Conservation (phyloP, 2,329 filamentous ascomycete species). For the Fusarium graminum region DNA sequence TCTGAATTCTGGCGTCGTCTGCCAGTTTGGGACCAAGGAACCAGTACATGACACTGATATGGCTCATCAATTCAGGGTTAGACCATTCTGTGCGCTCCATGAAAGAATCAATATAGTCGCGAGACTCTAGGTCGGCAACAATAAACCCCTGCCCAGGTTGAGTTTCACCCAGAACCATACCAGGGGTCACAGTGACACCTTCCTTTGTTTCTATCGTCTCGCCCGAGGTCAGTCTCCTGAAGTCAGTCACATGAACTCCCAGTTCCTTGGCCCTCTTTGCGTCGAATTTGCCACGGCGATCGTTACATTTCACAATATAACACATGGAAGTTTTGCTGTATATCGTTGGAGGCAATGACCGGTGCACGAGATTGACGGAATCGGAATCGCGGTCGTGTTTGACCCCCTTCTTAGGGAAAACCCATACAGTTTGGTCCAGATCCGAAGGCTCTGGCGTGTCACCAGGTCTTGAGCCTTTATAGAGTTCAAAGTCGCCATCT, state of each 20-base stretch:
- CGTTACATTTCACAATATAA: slow-evolving; percentile 85
- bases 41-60: slow-evolving; percentile 82
- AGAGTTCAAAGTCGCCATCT: slow-evolving; percentile 75
- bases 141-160: slow-evolving; percentile 80
- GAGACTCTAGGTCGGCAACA: slow-evolving; percentile 81
- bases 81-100: slow-evolving; percentile 80
- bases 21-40: slow-evolving; percentile 78
- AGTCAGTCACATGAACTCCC: slow-evolving; percentile 72
- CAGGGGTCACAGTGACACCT: slow-evolving; percentile 80
- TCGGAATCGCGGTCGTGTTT: slow-evolving; percentile 22
- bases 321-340: slow-evolving; percentile 79
- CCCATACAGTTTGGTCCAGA: slow-evolving; percentile 48
- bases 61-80: slow-evolving; percentile 72
- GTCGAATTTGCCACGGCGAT: slow-evolving; percentile 85
- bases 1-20: slow-evolving; percentile 70
- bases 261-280: slow-evolving; percentile 72
- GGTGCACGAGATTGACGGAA: slow-evolving; percentile 40
- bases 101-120: slow-evolving; percentile 77
- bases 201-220: slow-evolving; percentile 72
- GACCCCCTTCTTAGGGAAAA: slow-evolving; percentile 43
- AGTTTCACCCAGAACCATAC: slow-evolving; percentile 83
- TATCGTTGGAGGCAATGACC: slow-evolving; percentile 73
- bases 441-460: slow-evolving; percentile 34
- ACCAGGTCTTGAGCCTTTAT: slow-evolving; percentile 69
- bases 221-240: slow-evolving; percentile 71